Evolutionary conservation across 2,329 filamentous ascomycete genomes (phyloP).

Genomic region (Talaromyces sp.): DNA sequence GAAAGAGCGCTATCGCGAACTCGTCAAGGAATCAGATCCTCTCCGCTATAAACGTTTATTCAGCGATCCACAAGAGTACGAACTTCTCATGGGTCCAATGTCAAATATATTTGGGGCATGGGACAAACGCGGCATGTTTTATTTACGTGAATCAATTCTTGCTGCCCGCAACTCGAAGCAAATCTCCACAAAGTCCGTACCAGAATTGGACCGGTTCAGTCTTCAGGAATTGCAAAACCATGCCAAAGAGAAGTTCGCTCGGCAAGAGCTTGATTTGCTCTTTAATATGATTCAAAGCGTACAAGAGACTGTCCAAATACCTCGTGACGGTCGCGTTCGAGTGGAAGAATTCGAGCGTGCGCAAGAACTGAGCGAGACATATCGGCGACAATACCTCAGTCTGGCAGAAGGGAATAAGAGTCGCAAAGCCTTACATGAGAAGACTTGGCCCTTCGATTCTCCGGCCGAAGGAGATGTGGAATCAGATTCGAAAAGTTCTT

Average conservation of each 20-base stretch:
- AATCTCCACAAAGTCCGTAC: not conserved
- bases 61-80: not conserved
- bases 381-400: constrained; percentile 4
- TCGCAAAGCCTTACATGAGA: not conserved
- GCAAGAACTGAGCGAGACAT: not conserved
- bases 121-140: not conserved
- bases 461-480: no score
- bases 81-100: not conserved
- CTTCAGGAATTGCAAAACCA: not conserved
- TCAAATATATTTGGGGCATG: not conserved
- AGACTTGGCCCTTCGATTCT: constrained; percentile 7
- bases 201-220: not conserved
- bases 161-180: not conserved
- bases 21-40: constrained; percentile 2
- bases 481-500: not conserved
- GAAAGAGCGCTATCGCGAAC: constrained; percentile 3
- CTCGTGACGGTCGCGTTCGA: constrained; percentile 1
- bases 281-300: constrained; percentile 8
- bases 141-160: constrained; percentile 5
- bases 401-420: not conserved
- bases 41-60: constrained; percentile 10
- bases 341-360: constrained; percentile 8
- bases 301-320: constrained; percentile 1
- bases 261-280: constrained; percentile 7
- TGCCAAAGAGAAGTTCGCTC: constrained; percentile 5